Percentiles rank a stretch among this genome's conserved stretches.
These are phyloP conservation scores for Sarocladiaceae sp. DNA, from an alignment of 2,329 filamentous ascomycete genomes.

Conservation along the genomic window DNA sequence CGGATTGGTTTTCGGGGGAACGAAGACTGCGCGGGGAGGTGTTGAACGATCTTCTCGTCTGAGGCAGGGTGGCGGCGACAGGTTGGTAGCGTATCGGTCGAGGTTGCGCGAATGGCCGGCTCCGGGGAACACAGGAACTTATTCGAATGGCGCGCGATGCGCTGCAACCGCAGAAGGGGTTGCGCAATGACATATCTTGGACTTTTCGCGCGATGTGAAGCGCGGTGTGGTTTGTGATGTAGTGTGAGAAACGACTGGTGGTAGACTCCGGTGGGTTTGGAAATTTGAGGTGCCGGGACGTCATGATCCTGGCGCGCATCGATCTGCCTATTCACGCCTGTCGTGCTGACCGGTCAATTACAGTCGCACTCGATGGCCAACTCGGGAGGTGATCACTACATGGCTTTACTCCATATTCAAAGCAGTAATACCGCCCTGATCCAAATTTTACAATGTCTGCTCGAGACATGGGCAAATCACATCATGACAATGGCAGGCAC, in stretches of 20 bases:
- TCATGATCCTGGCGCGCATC: conserved; percentile 1
- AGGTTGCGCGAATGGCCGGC: neutral
- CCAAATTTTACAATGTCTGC: neutral
- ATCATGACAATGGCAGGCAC: too few relatives aligned
- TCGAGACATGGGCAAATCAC: neutral
- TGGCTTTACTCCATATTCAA: too few relatives aligned
- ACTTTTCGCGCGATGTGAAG: too few relatives aligned
- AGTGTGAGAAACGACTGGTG: neutral
- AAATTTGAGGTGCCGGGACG: conserved; percentile 10
- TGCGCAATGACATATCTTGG: conserved; percentile 3
- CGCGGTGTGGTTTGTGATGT: neutral
- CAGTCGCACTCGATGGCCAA: too few relatives aligned
- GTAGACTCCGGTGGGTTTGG: neutral
- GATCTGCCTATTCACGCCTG: too few relatives aligned
- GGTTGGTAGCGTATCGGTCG: neutral
- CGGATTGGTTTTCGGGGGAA: conserved; percentile 21
- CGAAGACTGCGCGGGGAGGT: conserved; percentile 15
- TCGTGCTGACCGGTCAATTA: too few relatives aligned
- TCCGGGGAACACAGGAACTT: neutral
- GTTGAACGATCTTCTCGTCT: conserved; percentile 18
- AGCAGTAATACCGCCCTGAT: too few relatives aligned
- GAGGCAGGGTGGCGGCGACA: neutral
- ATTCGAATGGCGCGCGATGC: neutral
- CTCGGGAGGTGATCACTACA: too few relatives aligned
- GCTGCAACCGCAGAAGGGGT: neutral